Base-by-base conservation (phyloP, 1,139 yeast genomes). In the Torulaspora globosa region DNA sequence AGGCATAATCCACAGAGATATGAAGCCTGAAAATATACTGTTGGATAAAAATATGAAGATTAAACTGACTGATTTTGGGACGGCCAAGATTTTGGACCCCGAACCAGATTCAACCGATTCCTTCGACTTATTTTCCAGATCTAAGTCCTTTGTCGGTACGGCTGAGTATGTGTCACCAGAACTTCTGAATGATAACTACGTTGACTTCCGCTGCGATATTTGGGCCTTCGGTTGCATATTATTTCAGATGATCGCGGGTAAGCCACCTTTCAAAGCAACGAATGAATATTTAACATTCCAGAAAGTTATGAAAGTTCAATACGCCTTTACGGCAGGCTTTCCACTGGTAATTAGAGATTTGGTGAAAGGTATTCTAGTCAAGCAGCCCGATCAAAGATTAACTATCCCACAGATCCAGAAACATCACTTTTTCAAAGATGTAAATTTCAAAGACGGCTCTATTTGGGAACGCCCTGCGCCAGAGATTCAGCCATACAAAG, bases 141-240 rank as follows among this genome's bases (percentile, higher is more conserved):
- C 95, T 6, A 88, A 81, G 48, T 90, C 97, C 0, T 84, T 84
- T 66, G 90, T 84, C 24, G 92, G 92, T 12, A 76, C 81, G 0
- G 80, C 80, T 2, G 80, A 76, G 53, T 84, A 84, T 58, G 98
- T 94, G 7, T 84, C 96, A 0, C 99, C 99, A 0, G 99, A 94
- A 66, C 73, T 94, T 41, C 73, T 94, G 51, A 82, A 84, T 52
- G 83, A 84, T 56, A 92, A 90, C 62, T 74, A 77, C 23, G 85
- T 94, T 52, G 97, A 96, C 23, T 85, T 83, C 59, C 81, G 88
- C 43, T 80, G 95, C 39, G 99, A 94, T 66, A 74, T 92, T 9
- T 94, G 99, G 99, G 97, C 98, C 0, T 75, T 88, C 54, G 99
- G 97, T 1, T 94, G 98, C 67, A 85, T 94, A 14, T 66, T 94